phyloP scores from a whole-genome alignment of 2,329 filamentous ascomycete genomes.

The Colletotrichum sp. region DNA sequence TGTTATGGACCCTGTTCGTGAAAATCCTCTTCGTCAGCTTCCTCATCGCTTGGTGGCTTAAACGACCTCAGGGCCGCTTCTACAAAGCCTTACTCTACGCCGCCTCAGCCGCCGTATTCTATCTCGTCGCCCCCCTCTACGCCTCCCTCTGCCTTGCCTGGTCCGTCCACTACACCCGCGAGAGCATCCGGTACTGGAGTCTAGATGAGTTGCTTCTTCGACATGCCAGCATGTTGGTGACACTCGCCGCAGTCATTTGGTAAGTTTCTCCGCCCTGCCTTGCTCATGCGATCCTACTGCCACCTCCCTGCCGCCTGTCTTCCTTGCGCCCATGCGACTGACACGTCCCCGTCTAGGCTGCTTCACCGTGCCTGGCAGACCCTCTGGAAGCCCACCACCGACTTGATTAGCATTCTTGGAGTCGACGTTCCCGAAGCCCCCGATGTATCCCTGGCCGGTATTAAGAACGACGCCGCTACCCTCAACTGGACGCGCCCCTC shows the following conservation, averaged over 20 bases:
- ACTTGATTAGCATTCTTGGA: conserved; percentile 88
- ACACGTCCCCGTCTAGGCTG: conserved; percentile 62
- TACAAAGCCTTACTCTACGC: conserved; percentile 17
- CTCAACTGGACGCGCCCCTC: conserved; percentile 87
- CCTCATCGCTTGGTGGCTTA: conserved; percentile 25
- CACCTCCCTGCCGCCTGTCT: neutral
- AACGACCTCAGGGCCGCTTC: conserved; percentile 14
- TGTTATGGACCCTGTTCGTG: conserved; percentile 24
- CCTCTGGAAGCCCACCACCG: conserved; percentile 86
- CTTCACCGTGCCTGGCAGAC: conserved; percentile 87
- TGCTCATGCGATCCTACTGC: neutral
- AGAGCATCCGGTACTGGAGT: conserved; percentile 32
- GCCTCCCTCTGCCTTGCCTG: conserved; percentile 13
- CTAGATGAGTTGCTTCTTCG: conserved; percentile 52
- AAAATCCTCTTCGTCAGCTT: conserved; percentile 24
- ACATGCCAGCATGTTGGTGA: conserved; percentile 61
- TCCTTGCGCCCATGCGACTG: neutral
- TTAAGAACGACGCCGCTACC: conserved; percentile 85
- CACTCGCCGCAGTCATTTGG: conserved; percentile 58
- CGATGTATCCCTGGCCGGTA: conserved; percentile 87
- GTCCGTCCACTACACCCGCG: conserved; percentile 21
- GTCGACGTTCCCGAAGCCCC: conserved; percentile 93
- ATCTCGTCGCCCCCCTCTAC: conserved; percentile 21
- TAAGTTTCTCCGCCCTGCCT: conserved; percentile 36
- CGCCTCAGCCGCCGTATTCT: conserved; percentile 19